Base-by-base conservation (phyloP, 2,329 filamentous ascomycete genomes). In the Nemania sp. region DNA sequence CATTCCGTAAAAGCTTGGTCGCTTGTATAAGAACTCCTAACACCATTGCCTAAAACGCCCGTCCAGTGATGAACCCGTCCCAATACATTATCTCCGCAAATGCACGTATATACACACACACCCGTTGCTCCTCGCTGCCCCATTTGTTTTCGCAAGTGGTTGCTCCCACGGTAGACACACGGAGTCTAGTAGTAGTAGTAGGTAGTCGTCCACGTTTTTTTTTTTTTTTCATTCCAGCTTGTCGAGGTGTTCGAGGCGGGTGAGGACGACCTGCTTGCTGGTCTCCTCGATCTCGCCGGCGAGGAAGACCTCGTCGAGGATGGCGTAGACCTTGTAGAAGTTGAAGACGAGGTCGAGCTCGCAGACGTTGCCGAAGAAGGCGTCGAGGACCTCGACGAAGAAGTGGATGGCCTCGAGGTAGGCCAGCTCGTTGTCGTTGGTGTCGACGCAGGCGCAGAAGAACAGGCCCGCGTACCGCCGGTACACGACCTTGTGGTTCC, bases 381-480 rank as follows among this genome's bases (percentile, higher is more conserved):
- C 86, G 80, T 99, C 94, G 66, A 99, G 82, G 58, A 99, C 94
- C 78, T 99, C 94, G 66, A 99, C 94, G 69, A 99, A 99, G 80
- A 99, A 99, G 76, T 99, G 94, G 68, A 99, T 97, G 6, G 92
- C 94, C 76, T 99, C 94, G 55, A 99, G 82, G 69, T 91, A 97
- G 22, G 94, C 93, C 57, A 99, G 80, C 78, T 99, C 94, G 75
- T 97, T 99, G 75, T 99, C 94, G 73, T 97, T 97, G 46, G 93
- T 95, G 75, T 99, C 94, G 70, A 99, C 94, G 75, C 94, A 97
- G 49, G 92, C 95, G 79, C 94, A 99, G 80, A 99, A 99, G 83
- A 99, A 99, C 54, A 99, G 85, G 0, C 94, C 94, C 0, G 94
- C 94, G 75, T 99, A 99, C 59, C 94, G 89, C 39, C 95, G 88